Evolutionary conservation across 2,329 filamentous ascomycete genomes (phyloP).

Genomic region (Talaromyces rugulosus): DNA sequence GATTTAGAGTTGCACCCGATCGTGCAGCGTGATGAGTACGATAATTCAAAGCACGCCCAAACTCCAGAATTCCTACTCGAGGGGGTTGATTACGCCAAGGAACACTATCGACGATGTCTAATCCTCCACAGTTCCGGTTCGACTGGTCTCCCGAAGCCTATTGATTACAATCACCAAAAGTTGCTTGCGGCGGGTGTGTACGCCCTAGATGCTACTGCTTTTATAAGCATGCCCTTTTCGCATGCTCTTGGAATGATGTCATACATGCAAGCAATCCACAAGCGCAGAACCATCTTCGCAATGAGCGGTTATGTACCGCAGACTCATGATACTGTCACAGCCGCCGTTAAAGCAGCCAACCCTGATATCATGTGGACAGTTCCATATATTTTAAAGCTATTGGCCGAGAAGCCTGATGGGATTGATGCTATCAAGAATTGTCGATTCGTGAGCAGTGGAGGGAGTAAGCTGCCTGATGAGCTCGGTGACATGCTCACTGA

Average conservation of each 20-base stretch:
- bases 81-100: neutral
- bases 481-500: neutral
- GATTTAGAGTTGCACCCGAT: neutral
- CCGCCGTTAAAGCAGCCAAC: neutral
- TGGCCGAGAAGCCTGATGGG: neutral
- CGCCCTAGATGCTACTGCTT: neutral
- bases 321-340: neutral
- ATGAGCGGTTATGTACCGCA: neutral
- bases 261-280: neutral
- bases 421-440: neutral
- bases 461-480: neutral
- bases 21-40: neutral
- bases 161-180: conserved; percentile 1
- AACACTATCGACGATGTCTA: neutral
- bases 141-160: conserved; percentile 4
- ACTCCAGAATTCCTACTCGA: neutral
- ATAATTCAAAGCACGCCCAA: neutral
- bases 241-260: neutral
- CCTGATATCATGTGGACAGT: neutral
- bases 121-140: conserved; percentile 5
- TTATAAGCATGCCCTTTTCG: neutral
- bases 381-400: neutral
- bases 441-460: neutral
- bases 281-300: neutral
- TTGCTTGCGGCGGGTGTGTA: neutral